Evolutionary conservation across 2,329 filamentous ascomycete species (phyloP).

Genomic region (Aspergillus thermomutatus): DNA sequence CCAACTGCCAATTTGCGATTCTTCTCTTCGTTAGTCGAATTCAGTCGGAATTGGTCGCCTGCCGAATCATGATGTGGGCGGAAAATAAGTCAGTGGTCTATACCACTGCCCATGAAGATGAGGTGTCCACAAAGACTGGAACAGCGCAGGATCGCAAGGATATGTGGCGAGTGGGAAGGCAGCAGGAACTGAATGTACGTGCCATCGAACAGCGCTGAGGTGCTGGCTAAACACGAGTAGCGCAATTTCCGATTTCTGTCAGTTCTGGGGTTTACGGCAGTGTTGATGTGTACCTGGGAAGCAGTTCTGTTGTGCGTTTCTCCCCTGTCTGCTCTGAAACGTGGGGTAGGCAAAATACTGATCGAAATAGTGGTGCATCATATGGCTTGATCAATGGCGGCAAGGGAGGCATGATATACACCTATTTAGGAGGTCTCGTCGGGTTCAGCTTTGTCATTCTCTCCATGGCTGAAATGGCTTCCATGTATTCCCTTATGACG

Average conservation of each 20-base stretch:
- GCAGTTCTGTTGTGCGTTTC: constrained; percentile 16
- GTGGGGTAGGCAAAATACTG: not conserved
- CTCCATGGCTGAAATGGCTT: constrained; percentile 51
- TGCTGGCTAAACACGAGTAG: constrained; percentile 13
- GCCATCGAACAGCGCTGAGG: not conserved
- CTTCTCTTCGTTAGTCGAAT: not conserved
- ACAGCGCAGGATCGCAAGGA: constrained; percentile 30
- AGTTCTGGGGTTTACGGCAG: constrained; percentile 31
- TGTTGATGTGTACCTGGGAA: constrained; percentile 35
- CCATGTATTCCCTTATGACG: constrained; percentile 33
- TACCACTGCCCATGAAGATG: constrained; percentile 9
- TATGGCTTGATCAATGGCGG: constrained; percentile 45
- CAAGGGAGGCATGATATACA: constrained; percentile 52
- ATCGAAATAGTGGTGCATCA: constrained; percentile 7
- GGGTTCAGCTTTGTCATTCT: constrained; percentile 42
- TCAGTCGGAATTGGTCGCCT: not conserved
- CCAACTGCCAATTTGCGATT: not conserved
- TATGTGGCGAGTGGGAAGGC: constrained; percentile 32
- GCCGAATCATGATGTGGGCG: constrained; percentile 8
- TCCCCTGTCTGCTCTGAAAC: not conserved
- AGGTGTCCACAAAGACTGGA: constrained; percentile 12
- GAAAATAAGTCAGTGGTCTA: constrained; percentile 13
- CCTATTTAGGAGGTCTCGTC: constrained; percentile 48
- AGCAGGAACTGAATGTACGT: constrained; percentile 30
- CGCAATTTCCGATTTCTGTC: constrained; percentile 35